Base-by-base conservation (phyloP, 371 early-diverging fungal species). In the Haplosporangium sp. region DNA sequence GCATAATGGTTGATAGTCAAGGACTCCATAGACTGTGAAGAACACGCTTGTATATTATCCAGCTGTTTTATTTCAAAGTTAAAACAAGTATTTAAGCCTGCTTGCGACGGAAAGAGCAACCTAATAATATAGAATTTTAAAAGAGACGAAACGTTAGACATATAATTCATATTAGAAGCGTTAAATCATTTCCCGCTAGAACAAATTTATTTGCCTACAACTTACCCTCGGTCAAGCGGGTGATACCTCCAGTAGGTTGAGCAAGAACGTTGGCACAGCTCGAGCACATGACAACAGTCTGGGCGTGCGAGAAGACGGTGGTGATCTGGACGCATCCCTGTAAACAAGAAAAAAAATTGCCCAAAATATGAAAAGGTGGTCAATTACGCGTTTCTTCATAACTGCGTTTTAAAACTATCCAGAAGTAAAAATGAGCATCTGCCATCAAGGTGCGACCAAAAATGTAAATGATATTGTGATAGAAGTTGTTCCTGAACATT, bases 231-330 rank as follows among this genome's bases (percentile, higher is more conserved):
- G 97, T 96, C 86, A 99, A 89, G 73, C 98, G 96, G 78, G 99
- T 99, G 85, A 95, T 95, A 86, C 99, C 99, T 88, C 99, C 99
- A 76, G 99, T 98, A 83, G 99, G 98, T 89, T 97, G 99, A 92
- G 97, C 97, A 74, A 99, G 93, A 68, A 99, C 97, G 71, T 96
- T 95, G 67, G 94, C 90, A 94, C 99, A 99, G 72, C 94, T 92
- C 72, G 94, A 89, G 94, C 99, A 99, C 69, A 96, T 86, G 70
- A 99, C 99, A 82, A 98, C 98, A 78, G 98, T 97, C 89, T 99
- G 99, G 77, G 99, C 98, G 90, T 99, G 99, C 88, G 96, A 96
- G 94, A 98, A 99, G 83, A 99, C 98, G 82, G 98, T 96, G 87
- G 98, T 99, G 88, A 98, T 97, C 88, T 93, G 92, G 87, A 95